phyloP scores from a whole-genome alignment of 2,329 filamentous ascomycete species.

The Hypoxylon sp. region DNA sequence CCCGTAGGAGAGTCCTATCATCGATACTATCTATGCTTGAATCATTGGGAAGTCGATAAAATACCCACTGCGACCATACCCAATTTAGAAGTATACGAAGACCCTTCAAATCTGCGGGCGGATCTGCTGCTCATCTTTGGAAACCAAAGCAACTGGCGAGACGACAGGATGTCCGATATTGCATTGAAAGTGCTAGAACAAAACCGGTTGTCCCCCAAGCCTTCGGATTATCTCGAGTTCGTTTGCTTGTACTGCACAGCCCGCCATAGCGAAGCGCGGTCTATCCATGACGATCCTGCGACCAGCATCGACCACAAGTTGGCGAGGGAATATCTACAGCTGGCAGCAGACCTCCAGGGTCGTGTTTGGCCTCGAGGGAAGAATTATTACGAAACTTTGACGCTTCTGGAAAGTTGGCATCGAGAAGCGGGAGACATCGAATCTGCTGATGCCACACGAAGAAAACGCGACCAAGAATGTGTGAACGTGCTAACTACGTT shows the following conservation, averaged over 20 bases:
- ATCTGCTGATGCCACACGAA: constrained; percentile 33
- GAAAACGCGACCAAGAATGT: constrained; percentile 38
- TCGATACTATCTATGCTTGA: constrained; percentile 43
- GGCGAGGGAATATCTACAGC: constrained; percentile 38
- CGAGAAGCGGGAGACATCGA: constrained; percentile 38
- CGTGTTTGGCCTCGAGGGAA: constrained; percentile 39
- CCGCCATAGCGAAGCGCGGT: constrained; percentile 32
- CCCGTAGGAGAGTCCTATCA: constrained; percentile 40
- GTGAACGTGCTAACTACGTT: constrained; percentile 30
- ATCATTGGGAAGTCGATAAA: constrained; percentile 37
- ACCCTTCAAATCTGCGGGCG: constrained; percentile 39
- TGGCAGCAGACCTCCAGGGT: constrained; percentile 39
- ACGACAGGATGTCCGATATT: constrained; percentile 38
- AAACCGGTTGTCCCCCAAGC: constrained; percentile 28
- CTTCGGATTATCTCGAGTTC: constrained; percentile 40
- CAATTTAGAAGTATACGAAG: constrained; percentile 28
- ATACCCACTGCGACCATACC: constrained; percentile 41
- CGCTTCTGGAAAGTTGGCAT: constrained; percentile 40
- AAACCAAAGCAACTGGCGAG: constrained; percentile 38
- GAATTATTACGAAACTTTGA: constrained; percentile 43
- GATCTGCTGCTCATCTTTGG: constrained; percentile 42
- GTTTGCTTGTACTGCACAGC: constrained; percentile 41
- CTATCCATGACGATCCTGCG: constrained; percentile 19
- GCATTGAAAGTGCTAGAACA: constrained; percentile 37
- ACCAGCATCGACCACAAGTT: constrained; percentile 35